Conservation (phyloP, 1,139 yeast species). For the Nakaseomyces uthaithaninus region DNA sequence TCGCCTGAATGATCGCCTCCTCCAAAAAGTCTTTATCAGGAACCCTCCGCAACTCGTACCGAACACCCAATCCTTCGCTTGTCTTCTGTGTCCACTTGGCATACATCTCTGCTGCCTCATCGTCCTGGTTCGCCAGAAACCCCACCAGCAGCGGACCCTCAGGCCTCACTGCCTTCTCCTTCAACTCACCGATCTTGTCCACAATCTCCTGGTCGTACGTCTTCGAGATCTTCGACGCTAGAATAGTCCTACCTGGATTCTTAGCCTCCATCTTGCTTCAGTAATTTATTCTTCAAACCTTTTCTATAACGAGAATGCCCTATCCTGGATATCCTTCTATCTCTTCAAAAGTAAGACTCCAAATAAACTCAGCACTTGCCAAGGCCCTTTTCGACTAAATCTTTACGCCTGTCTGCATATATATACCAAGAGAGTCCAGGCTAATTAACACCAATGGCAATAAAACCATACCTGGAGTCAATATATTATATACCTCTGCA, state of each 20-base stretch:
- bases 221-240: conserved; percentile 84
- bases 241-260: conserved; percentile 62
- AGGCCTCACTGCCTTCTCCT: conserved; percentile 22
- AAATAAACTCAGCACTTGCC: too few species aligned
- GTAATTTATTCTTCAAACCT: too few species aligned
- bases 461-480: too few species aligned
- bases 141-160: conserved; percentile 72
- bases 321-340: too few species aligned
- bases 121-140: conserved; percentile 69
- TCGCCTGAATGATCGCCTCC: conserved; percentile 73
- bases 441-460: too few species aligned
- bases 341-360: too few species aligned
- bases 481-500: too few species aligned
- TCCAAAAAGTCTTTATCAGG: conserved; percentile 74
- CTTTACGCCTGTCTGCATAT: too few species aligned
- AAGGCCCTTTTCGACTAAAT: too few species aligned
- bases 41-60: conserved; percentile 65
- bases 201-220: conserved; percentile 66
- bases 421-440: too few species aligned
- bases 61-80: conserved; percentile 74
- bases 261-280: conserved; percentile 1
- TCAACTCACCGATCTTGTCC: conserved; percentile 45
- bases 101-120: conserved; percentile 92
- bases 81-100: conserved; percentile 96
- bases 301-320: too few species aligned